Conservation (phyloP, 345 rosid species). For the Schrenkiella parvula region DNA sequence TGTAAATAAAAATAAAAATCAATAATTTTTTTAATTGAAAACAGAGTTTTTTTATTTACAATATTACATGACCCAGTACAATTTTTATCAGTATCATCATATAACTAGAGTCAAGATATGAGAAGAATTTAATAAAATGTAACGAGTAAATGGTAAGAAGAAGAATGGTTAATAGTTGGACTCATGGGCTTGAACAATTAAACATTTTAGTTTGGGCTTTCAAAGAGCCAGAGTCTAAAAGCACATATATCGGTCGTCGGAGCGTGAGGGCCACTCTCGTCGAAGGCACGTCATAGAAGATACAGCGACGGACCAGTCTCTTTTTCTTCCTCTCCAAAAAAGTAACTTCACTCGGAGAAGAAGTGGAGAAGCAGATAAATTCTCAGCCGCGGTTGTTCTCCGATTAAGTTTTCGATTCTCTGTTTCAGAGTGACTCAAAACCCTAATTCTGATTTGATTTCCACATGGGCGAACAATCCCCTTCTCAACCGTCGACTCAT, state of each 20-base stretch:
- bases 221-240: background rate
- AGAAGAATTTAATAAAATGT: background rate
- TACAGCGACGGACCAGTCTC: background rate
- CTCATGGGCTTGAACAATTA: background rate
- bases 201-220: background rate
- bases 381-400: background rate
- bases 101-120: too few species aligned
- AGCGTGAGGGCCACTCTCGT: conserved; percentile 2
- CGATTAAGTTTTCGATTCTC: background rate
- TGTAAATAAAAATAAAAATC: too few species aligned
- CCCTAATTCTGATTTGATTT: conserved; percentile 13
- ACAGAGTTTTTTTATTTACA: too few species aligned
- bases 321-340: background rate
- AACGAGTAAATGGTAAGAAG: background rate
- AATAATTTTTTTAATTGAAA: background rate
- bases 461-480: conserved; percentile 69
- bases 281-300: background rate
- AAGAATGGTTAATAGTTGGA: background rate
- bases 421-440: background rate
- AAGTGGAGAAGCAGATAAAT: background rate
- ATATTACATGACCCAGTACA: too few species aligned
- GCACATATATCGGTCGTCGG: background rate
- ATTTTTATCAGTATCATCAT: too few species aligned
- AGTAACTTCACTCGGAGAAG: conserved; percentile 10
- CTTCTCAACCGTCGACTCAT: conserved; percentile 39